Evolutionary conservation across 2,329 filamentous ascomycete genomes (phyloP).

Genomic region (Ceratocystis destructans): DNA sequence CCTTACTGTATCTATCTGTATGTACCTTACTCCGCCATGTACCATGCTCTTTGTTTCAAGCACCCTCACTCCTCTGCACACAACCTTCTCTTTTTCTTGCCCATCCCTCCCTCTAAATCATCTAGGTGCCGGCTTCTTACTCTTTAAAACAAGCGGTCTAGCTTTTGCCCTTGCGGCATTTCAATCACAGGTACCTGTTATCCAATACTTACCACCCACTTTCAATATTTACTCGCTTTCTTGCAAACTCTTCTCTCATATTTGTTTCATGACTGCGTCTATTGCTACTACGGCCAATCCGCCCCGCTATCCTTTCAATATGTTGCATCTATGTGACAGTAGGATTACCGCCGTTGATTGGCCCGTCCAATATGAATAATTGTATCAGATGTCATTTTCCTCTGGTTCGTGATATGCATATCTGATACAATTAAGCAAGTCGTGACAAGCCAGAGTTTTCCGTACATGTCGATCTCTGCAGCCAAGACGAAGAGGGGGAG

Average conservation of each 20-base stretch:
- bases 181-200: neutral
- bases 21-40: too few species aligned
- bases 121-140: neutral
- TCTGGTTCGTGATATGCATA: conserved; percentile 5
- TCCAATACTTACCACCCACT: neutral
- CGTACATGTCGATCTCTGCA: neutral
- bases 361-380: neutral
- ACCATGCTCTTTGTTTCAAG: too few species aligned
- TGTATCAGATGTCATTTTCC: conserved; percentile 4
- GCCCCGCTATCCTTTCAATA: neutral
- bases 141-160: conserved; percentile 1
- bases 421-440: neutral
- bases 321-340: neutral
- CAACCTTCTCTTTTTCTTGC: too few species aligned
- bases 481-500: neutral
- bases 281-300: conserved; percentile 1
- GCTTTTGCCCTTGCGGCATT: neutral
- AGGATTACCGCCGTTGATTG: neutral
- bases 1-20: too few species aligned
- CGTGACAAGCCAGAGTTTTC: conserved; percentile 2
- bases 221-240: neutral
- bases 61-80: too few species aligned
- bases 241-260: neutral
- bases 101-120: neutral
- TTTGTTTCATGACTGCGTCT: neutral